Base-by-base conservation (phyloP, 495 filamentous ascomycete genomes). In the Lepidopterella palustris region DNA sequence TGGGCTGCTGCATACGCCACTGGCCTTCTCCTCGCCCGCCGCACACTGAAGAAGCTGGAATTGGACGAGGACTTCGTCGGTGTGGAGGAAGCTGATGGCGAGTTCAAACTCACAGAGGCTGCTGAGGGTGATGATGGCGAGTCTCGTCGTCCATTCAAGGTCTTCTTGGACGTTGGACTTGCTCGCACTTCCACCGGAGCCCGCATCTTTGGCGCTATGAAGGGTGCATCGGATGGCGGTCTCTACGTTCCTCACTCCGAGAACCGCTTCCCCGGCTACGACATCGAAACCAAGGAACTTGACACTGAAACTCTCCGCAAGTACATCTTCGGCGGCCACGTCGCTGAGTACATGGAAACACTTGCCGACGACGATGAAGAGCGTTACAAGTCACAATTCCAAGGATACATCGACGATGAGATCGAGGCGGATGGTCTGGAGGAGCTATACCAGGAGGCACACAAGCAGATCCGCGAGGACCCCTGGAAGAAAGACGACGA, bases 301-400 rank as follows among this genome's bases (percentile, higher is more conserved):
- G 93, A 99, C 67, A 85, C 92, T 68, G 93, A 99, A 74, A 87
- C 83, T 61, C 87, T 99, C 71, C 88, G 92, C 82, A 96, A 92
- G 82, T 97, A 99, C 86, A 99, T 99, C 84, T 88, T 90, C 73
- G 95, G 84, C 73, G 92, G 93, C 53, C 93, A 99, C 84, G 87
- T 99, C 64, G 89, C 91, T 62, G 93, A 99, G 84, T 99, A 97
- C 83, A 99, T 99, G 93, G 93, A 99, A 87, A 92, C 85, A 45
- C 88, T 99, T 66, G 95, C 95, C 74, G 93, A 99, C 74, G 93
- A 99, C 75, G 93, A 99, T 75, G 93, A 99, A 87, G 93, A 99
- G 83, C 91, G 93, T 75, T 99, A 89, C 87, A 92, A 91, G 83
- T 84, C 83, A 68, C 93, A 97, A 82, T 98, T 99, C 87, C 77